Base-by-base conservation (phyloP, 768 basidiomycete species). In the Gautieria morchelliformis region DNA sequence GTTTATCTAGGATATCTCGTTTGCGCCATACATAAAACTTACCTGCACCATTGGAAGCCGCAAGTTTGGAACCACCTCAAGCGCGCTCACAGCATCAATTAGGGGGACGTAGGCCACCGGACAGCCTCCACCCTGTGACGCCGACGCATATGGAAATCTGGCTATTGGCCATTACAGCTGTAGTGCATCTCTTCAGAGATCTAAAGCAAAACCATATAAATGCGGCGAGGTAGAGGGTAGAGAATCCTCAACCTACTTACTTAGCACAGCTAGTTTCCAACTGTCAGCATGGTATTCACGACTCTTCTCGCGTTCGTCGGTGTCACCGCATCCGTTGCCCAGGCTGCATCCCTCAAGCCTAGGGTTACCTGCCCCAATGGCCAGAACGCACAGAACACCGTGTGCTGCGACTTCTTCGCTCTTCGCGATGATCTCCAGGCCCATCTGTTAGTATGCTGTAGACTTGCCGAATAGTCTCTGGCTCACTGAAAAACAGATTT, bases 401-500 rank as follows among this genome's bases (percentile, higher is more conserved):
- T 27, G 12, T 58, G 58, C 42, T 58, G 58, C 22, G 8, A 8
- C 3, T 53, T 58, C n/a, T 58, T 58, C 49, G 37, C 58, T 22
- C 45, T 58, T 27, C 33, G 58, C 27, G 58, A 58, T 12, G 58
- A 58, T 22, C 44, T 58, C n/a, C 58, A 53, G 42, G 39, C n/a
- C 14, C 53, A 58, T 37, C 24, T 58, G 58, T 58, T 45, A 27
- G 52, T 32, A 11, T 54, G 27, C 27, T 40, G 39, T 33, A 24
- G 14, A 39, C 5, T 2, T 30, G 17, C 5, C 10, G 49, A 1
- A 19, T 24, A 6, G 32, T n/a, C 27, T 8, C 24, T 5, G 32
- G 17, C 35, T 37, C 3, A 45, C 22, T 8, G 17, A 20, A 19
- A 22, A 39, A 46, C 19, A 59, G 52, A 30, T 59, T 56, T 59